Base-by-base conservation (phyloP, 2,329 filamentous ascomycete species). In the Exserohilum rostratum region DNA sequence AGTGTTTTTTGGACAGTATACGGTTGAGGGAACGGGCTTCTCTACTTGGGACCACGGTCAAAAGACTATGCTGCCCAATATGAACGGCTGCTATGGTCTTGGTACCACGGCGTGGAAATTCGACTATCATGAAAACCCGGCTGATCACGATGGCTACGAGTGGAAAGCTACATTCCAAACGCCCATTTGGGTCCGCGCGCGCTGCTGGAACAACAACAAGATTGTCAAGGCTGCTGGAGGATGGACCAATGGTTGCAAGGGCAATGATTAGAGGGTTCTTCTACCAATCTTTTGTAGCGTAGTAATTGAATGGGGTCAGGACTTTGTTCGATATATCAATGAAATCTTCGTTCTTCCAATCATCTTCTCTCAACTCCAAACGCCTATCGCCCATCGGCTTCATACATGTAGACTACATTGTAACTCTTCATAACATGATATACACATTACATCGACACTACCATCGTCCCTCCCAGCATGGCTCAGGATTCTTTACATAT, bases 91-190 rank as follows among this genome's bases (percentile, higher is more conserved):
- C 29, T 53, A 53, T 37, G 44, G 50, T 2, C 44, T 53, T 9
- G 50, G 44, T 7, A 53, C 50, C 5, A 27, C 50, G 9, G 17
- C 22, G n/a, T 53, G 50, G 50, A 53, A 50, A 18, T 50, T 50
- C 6, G 46, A 18, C 17, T 50, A 50, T 15, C 11, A 18, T 27
- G 38, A 42, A 15, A 34, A 50, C 7, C 37, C 46, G 3, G 27
- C 37, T n/a, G 29, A 50, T 17, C 18, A 50, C 29, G 27, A 42
- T 15, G 37, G 37, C 3, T 11, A 42, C 9, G 48, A 35, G 3
- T 50, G 39, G 30, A 35, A 50, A 9, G 48, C 48, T 2, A 50
- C 39, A 1, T 44, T 50, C 9, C 34, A 17, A 13, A 44, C 30
- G 13, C 39, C 39, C 1, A 38, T 45, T 13, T 43, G 48, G 39